Base-by-base conservation (phyloP, 176 grass and related monocot species). In the Hordeum marinum region DNA sequence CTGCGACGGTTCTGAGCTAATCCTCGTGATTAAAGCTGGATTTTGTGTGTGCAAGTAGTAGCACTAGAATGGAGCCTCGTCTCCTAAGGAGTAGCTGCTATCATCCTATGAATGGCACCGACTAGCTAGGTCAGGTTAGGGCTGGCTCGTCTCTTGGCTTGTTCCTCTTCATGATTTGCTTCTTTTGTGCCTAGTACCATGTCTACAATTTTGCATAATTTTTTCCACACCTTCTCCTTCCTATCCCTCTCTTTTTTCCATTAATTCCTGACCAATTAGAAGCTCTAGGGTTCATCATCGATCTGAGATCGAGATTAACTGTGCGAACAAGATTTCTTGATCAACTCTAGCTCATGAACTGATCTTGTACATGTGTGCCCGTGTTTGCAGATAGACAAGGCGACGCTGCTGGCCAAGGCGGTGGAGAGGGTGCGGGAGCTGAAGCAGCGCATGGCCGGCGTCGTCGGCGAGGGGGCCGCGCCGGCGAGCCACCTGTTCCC, bases 371-470 rank as follows among this genome's bases (percentile, higher is more conserved):
- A 52, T 35, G 27, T 8, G 1, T 21, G n/a, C n/a, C n/a, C n/a
- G 13, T 27, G 11, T 55, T 8, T 74, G 14, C 89, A 98, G 96
- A 98, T 94, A 52, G 96, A 98, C 88, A 98, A 98, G 89, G 96
- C 96, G 8, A 92, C 96, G 62, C 73, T 98, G 90, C 93, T 98
- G 18, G 96, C 96, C 9, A 94, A 98, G 91, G 96, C 92, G 11
- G 90, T 98, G 18, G 92, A 98, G 78, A 87, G 89, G 63, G 96
- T 98, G 59, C 87, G 92, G 3, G 96, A 98, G 73, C 91, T 98
- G 72, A 98, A 95, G 80, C 93, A 94, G 83, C 83, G 90, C 29
- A 93, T 88, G 72, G 85, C 89, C 17, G 84, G 86, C 39, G 91
- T 94, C 63, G 87, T 76, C 6, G 90, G 80, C 32, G 93, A 81